Evolutionary conservation across 306 rosid genomes (phyloP).

Genomic region (Coriaria nepalensis): DNA sequence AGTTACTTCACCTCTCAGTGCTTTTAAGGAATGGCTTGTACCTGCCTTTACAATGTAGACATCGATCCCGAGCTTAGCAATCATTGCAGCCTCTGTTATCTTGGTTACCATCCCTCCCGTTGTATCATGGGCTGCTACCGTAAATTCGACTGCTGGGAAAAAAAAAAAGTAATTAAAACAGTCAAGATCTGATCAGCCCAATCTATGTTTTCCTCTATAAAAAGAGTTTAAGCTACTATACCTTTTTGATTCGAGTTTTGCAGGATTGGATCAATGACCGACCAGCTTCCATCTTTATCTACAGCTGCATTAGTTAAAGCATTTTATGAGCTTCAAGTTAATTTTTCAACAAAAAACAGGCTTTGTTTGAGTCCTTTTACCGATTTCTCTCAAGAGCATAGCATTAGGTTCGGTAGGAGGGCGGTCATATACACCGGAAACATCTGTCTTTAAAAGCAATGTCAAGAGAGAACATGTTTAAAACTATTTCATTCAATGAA

Average conservation of each 20-base stretch:
- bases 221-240: too few relatives aligned
- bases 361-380: conserved; percentile 20
- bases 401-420: conserved; percentile 72
- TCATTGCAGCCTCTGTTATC: conserved; percentile 77
- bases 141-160: conserved; percentile 36
- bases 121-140: conserved; percentile 72
- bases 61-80: conserved; percentile 79
- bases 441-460: conserved; percentile 88
- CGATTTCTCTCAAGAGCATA: conserved; percentile 65
- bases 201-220: too few relatives aligned
- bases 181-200: too few relatives aligned
- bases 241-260: conserved; percentile 33
- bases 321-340: background rate
- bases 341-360: background rate
- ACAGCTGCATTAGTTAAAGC: conserved; percentile 39
- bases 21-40: conserved; percentile 57
- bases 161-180: background rate
- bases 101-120: conserved; percentile 86
- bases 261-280: conserved; percentile 52
- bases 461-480: too few relatives aligned
- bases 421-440: conserved; percentile 75
- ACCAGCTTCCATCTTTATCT: conserved; percentile 64
- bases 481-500: too few relatives aligned
- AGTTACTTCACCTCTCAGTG: conserved; percentile 61
- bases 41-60: conserved; percentile 87